These are phyloP conservation scores for Rosa persica DNA, from an alignment of 306 rosid species.

Conservation along the genomic window DNA sequence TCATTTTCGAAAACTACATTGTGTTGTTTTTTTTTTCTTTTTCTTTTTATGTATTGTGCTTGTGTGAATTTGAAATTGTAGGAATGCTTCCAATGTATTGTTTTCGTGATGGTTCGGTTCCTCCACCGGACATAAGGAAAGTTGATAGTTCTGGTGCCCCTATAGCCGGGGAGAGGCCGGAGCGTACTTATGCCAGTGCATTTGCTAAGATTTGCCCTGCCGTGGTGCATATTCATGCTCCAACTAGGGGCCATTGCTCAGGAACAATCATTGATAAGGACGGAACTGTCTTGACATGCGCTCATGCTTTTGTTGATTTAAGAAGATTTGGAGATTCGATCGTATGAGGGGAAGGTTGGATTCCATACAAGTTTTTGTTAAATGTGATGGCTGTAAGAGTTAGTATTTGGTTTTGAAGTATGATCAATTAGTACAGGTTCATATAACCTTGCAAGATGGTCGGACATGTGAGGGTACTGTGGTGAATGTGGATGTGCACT, in stretches of 20 bases:
- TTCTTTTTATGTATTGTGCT: background rate
- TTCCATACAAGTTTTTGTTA: no score
- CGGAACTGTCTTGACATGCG: no score
- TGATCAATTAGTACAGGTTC: no score
- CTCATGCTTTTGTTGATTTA: no score
- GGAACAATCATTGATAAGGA: no score
- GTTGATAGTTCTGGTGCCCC: constrained; percentile 30
- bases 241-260: constrained; percentile 44
- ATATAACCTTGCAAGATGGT: no score
- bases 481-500: no score
- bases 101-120: constrained; percentile 35
- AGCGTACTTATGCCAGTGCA: constrained; percentile 72
- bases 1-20: background rate
- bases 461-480: no score
- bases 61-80: constrained; percentile 32
- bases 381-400: no score
- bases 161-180: constrained; percentile 31
- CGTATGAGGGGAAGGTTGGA: no score
- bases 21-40: background rate
- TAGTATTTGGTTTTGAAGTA: no score
- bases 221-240: constrained; percentile 68
- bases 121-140: constrained; percentile 41
- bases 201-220: constrained; percentile 80
- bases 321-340: no score
- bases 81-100: constrained; percentile 46